Conservation (phyloP, 225 moss, liverwort and hornwort species). For the Straminergon stramineum region DNA sequence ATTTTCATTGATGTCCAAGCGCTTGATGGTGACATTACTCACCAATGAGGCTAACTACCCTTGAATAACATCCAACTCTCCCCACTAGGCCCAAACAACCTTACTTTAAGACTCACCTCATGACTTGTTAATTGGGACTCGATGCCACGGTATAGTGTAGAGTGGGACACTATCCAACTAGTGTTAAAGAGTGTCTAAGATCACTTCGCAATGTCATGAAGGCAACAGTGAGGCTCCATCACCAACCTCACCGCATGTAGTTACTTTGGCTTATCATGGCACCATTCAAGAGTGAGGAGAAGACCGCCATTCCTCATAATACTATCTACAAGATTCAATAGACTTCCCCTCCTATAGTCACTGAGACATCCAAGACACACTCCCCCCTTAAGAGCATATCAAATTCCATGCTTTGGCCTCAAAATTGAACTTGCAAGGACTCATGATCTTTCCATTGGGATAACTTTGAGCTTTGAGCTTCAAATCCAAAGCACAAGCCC, state of each 20-base stretch:
- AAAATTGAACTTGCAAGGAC: fast-evolving
- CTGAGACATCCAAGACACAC: background rate
- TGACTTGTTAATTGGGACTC: background rate
- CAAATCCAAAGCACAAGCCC: fast-evolving
- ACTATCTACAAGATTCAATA: fast-evolving
- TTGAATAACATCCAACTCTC: background rate
- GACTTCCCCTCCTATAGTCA: fast-evolving
- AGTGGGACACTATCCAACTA: fast-evolving
- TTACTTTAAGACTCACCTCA: background rate
- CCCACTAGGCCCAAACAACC: fast-evolving
- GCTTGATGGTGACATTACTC: fast-evolving
- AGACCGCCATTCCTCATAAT: too few relatives aligned
- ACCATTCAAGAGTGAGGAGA: too few relatives aligned
- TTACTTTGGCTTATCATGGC: too few relatives aligned
- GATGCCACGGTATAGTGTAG: fast-evolving
- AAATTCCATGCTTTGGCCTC: fast-evolving
- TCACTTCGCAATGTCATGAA: too few relatives aligned
- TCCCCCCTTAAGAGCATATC: fast-evolving
- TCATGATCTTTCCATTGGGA: fast-evolving
- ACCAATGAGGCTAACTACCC: fast-evolving
- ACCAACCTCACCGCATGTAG: fast-evolving
- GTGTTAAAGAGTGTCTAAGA: too few relatives aligned
- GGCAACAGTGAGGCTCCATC: fast-evolving
- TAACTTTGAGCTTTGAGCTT: background rate
- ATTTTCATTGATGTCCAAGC: background rate